Conservation (phyloP, 2,329 filamentous ascomycete genomes). For the Blastomyces silverae region DNA sequence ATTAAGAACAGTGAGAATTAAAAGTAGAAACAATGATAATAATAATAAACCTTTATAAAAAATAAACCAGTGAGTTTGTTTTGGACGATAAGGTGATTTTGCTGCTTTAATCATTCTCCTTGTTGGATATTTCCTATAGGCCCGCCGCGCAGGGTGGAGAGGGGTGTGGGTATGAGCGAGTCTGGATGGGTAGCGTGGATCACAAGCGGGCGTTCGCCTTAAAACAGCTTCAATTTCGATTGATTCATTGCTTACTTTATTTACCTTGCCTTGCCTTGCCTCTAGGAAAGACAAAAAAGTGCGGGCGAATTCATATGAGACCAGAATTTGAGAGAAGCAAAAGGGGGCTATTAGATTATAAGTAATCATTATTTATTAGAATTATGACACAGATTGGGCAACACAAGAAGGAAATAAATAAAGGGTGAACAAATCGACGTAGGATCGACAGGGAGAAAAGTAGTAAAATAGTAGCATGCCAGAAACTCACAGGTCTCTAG, state of each 20-base stretch:
- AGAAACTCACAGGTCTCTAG: constrained; percentile 18
- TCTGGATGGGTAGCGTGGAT: neutral
- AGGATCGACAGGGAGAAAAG: neutral
- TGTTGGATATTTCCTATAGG: too few species aligned
- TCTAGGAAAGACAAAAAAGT: neutral
- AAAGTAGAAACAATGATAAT: neutral
- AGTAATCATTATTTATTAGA: neutral
- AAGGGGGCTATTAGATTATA: neutral
- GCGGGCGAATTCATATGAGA: neutral
- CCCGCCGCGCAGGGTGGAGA: neutral
- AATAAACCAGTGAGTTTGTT: constrained; percentile 26
- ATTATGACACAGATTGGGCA: neutral
- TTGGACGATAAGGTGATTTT: too few species aligned
- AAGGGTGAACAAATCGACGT: too few species aligned
- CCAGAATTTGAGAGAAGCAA: neutral
- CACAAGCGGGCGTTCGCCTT: neutral
- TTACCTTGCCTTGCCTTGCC: neutral
- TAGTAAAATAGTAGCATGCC: neutral
- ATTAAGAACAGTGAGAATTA: neutral
- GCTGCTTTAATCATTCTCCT: too few species aligned
- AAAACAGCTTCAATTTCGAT: neutral
- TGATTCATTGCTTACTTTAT: neutral
- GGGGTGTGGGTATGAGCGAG: too few species aligned
- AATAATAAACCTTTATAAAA: neutral
- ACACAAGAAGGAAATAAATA: neutral